phyloP scores from a whole-genome alignment of 192 early-diverging fungal species.

The Cetraspora pellucida region DNA sequence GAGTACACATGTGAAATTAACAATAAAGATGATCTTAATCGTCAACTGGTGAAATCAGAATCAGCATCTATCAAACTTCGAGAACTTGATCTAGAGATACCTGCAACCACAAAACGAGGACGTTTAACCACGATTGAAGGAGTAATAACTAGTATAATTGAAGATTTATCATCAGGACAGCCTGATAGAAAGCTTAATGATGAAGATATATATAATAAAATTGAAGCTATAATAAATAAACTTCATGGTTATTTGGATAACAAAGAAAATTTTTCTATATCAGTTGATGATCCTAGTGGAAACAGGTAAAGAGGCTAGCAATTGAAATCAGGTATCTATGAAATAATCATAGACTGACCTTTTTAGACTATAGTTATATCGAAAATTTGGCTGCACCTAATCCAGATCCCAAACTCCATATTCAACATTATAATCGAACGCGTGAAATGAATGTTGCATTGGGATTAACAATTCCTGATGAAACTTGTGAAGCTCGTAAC shows the following conservation, averaged over 20 bases:
- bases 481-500: conserved; percentile 37
- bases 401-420: conserved; percentile 73
- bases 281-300: conserved; percentile 87
- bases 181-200: conserved; percentile 71
- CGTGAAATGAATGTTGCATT: conserved; percentile 77
- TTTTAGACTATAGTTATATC: conserved; percentile 60
- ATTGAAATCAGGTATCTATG: neutral
- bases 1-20: conserved; percentile 63
- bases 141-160: conserved; percentile 70
- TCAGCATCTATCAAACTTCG: conserved; percentile 74
- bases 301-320: conserved; percentile 54
- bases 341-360: neutral
- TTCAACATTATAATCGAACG: conserved; percentile 71
- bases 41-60: conserved; percentile 89
- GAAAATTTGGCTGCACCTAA: conserved; percentile 81
- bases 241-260: conserved; percentile 62
- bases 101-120: conserved; percentile 72
- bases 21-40: conserved; percentile 79
- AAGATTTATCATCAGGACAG: conserved; percentile 80
- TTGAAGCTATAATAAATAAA: conserved; percentile 67
- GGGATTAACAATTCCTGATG: conserved; percentile 66
- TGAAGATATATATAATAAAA: conserved; percentile 70
- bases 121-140: conserved; percentile 93
- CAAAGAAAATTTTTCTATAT: conserved; percentile 68
- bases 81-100: conserved; percentile 90